Conservation (phyloP, 139 green algal genomes). For the Auxenochlorella pyrenoidosa region DNA sequence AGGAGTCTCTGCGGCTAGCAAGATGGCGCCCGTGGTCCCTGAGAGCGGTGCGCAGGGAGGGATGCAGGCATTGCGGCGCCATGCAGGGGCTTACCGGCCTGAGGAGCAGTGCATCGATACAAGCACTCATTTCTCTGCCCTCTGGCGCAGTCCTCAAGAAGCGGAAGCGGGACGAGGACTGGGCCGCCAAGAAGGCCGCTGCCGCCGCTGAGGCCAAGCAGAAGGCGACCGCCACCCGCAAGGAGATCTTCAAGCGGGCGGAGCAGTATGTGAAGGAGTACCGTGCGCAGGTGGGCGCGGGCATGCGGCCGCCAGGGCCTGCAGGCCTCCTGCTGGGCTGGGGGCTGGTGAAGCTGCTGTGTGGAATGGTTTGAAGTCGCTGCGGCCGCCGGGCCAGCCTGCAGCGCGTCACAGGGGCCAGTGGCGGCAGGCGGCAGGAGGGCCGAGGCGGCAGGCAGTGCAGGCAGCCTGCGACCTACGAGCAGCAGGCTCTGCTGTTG, state of each 20-base stretch:
- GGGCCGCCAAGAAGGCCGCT: constrained; percentile 80
- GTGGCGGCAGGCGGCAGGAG: too few species aligned
- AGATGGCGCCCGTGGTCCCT: constrained; percentile 17
- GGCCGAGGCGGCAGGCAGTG: too few species aligned
- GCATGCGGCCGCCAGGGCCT: not conserved
- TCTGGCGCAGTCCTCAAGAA: constrained; percentile 85
- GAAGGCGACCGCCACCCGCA: constrained; percentile 69
- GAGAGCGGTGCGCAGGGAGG: constrained; percentile 23
- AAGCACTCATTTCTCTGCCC: constrained; percentile 13
- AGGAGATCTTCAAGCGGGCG: constrained; percentile 96
- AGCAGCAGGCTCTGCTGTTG: too few species aligned
- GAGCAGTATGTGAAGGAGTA: constrained; percentile 99
- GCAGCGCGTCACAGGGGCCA: too few species aligned
- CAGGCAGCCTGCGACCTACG: too few species aligned
- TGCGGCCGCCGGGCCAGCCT: not conserved
- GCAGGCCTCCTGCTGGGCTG: not conserved
- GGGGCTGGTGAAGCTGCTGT: too few species aligned
- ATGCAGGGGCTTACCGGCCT: not conserved
- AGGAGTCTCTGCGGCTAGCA: not conserved
- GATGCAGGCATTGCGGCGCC: not conserved
- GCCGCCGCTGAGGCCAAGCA: constrained; percentile 66
- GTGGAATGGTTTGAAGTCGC: not conserved
- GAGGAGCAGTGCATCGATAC: not conserved
- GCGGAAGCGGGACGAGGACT: constrained; percentile 91
- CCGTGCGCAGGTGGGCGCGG: constrained; percentile 78